Evolutionary conservation across 192 early-diverging fungal genomes (phyloP), one percentile per base, ranked within the genome.

Genomic region (Rhizoclosmatium sp.): DNA sequence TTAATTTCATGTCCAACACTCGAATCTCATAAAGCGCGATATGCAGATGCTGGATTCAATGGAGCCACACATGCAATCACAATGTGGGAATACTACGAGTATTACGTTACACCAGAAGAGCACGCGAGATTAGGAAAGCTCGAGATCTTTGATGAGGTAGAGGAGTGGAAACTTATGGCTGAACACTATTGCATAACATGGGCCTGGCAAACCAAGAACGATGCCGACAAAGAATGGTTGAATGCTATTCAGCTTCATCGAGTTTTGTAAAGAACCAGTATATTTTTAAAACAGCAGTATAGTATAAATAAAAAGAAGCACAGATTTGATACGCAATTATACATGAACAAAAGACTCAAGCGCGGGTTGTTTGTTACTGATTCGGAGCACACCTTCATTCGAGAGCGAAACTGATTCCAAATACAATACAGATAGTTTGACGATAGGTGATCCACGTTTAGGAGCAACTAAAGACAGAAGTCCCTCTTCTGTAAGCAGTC

Each of bases 101-200:
- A 49, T 65, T 42, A 75, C 81, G 0, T 87, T 71, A 4, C 69
- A 39, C 5, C 65, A 71, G 79, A 80, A 59, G 89, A 92, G 79
- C 74, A 82, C 77, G 76, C 71, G 40, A 77, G 84, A 76, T 85
- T 98, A 42, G 85, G 88, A 7, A 76, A 79, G 69, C 80, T 98
- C 46, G 96, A 98, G 80, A 87, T 95, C 14, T 87, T 97, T 76
- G 96, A 97, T 81, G 96, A 98, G 86, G 80, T 95, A 47, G 97
- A 98, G 81, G 96, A 96, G 83, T 98, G 95, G 93, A 82, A 79
- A 40, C 76, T 98, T 19, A 85, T 98, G 45, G 89, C 90, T 1
- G 83, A 82, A 3, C 97, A 98, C 86, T 98, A 98, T 70, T 96
- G 94, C 54, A 86, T 97, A 59, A 88, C 93, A 1, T 87, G 86